These are phyloP conservation scores for Lavandula angustifolia DNA, from an alignment of 257 asterid species.

Conservation along the genomic window DNA sequence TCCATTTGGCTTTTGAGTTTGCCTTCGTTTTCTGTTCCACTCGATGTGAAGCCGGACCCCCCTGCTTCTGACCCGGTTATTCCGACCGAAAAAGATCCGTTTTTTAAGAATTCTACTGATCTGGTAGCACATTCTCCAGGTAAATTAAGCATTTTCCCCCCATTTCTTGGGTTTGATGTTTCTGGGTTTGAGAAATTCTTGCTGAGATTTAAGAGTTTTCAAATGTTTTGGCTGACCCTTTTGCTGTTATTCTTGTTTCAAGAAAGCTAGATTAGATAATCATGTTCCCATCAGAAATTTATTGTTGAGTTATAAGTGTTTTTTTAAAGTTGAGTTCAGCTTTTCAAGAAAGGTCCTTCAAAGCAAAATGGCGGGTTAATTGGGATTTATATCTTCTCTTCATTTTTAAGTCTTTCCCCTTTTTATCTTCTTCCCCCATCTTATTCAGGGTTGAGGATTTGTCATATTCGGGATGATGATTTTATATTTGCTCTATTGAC, in stretches of 20 bases:
- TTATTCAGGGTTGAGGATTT: background rate
- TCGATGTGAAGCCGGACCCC: slow-evolving; percentile 66
- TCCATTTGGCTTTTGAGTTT: slow-evolving; percentile 50
- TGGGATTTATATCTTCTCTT: slow-evolving; percentile 17
- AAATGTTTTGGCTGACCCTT: background rate
- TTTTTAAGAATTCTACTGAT: slow-evolving; percentile 58
- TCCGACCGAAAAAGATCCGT: slow-evolving; percentile 79
- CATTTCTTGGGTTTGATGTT: slow-evolving; percentile 3
- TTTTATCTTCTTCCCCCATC: background rate
- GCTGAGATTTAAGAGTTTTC: slow-evolving; percentile 22
- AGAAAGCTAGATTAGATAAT: slow-evolving; percentile 22
- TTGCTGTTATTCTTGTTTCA: background rate
- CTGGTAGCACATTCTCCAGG: slow-evolving; percentile 71
- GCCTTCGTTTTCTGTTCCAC: slow-evolving; percentile 54
- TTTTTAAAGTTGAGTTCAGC: slow-evolving; percentile 13
- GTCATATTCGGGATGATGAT: slow-evolving; percentile 8
- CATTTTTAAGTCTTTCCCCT: background rate
- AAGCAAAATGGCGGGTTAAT: slow-evolving; percentile 21
- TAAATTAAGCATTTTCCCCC: slow-evolving; percentile 23
- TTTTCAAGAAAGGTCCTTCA: slow-evolving; percentile 25
- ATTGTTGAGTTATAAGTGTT: background rate
- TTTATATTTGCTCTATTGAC: background rate
- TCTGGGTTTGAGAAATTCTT: slow-evolving; percentile 21
- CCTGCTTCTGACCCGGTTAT: slow-evolving; percentile 87
- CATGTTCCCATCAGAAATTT: slow-evolving; percentile 23